Conservation (phyloP, 108 stramenopile genomes). For the Schizochytrium sp. region DNA sequence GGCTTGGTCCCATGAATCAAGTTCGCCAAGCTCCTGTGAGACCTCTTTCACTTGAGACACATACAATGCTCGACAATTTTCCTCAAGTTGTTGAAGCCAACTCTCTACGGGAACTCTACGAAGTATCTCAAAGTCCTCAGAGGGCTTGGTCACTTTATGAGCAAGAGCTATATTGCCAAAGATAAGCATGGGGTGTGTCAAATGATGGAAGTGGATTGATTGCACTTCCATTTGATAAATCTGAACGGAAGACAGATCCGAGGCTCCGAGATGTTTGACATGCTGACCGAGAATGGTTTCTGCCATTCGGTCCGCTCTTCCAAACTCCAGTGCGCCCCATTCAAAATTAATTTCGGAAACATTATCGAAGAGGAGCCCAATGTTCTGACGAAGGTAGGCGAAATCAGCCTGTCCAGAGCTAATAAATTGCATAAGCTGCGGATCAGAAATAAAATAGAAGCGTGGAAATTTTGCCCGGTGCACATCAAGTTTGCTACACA, state of each 20-base stretch:
- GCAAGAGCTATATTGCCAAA: background rate
- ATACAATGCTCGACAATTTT: background rate
- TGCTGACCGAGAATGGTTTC: background rate
- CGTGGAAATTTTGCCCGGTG: background rate
- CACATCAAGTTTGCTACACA: background rate
- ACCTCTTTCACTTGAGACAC: background rate
- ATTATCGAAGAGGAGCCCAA: constrained; percentile 27
- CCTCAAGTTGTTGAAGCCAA: constrained; percentile 1
- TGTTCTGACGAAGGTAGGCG: background rate
- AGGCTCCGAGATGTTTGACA: background rate
- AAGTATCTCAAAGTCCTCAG: background rate
- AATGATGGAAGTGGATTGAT: background rate
- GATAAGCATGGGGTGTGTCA: background rate
- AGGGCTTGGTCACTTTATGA: background rate
- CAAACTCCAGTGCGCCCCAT: background rate
- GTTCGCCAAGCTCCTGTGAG: background rate
- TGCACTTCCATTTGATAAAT: constrained; percentile 21
- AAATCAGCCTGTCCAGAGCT: background rate
- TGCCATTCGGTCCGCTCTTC: background rate
- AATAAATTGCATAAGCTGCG: background rate
- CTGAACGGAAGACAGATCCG: background rate
- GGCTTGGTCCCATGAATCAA: background rate
- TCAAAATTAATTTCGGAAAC: background rate
- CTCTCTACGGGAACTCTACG: background rate
- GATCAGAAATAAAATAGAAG: constrained; percentile 14